Conservation (phyloP, 331 rosid species). For the Malus hybrid region DNA sequence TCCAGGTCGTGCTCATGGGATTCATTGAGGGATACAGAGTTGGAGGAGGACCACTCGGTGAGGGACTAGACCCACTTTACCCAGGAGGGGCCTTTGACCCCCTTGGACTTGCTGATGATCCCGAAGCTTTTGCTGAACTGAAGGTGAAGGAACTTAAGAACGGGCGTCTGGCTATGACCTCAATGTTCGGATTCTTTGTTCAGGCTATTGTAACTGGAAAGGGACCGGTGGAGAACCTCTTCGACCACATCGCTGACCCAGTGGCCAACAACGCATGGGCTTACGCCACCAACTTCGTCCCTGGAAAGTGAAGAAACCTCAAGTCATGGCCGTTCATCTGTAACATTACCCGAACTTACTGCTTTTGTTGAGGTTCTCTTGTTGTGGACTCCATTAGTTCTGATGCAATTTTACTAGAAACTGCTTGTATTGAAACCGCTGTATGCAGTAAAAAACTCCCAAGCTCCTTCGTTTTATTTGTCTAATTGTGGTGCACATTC, state of each 20-base stretch:
- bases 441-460: neutral
- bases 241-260: slow-evolving; percentile 79
- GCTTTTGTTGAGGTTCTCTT: slow-evolving; percentile 21
- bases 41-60: slow-evolving; percentile 97
- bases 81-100: slow-evolving; percentile 94
- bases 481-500: neutral
- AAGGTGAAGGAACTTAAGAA: slow-evolving; percentile 88
- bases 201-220: slow-evolving; percentile 92
- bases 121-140: slow-evolving; percentile 88
- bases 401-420: slow-evolving; percentile 34
- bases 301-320: slow-evolving; percentile 57
- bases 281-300: slow-evolving; percentile 85
- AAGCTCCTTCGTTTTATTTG: neutral
- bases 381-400: slow-evolving; percentile 16
- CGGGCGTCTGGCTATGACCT: slow-evolving; percentile 78
- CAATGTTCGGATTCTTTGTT: slow-evolving; percentile 90
- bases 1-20: slow-evolving; percentile 91
- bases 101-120: slow-evolving; percentile 90
- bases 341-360: slow-evolving; percentile 9
- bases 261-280: slow-evolving; percentile 94
- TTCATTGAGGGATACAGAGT: slow-evolving; percentile 82
- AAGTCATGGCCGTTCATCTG: slow-evolving; percentile 6
- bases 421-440: slow-evolving; percentile 16
- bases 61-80: slow-evolving; percentile 88
- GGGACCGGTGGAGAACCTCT: slow-evolving; percentile 83